These are phyloP conservation scores for Aspergillus cejpii DNA, from an alignment of 2,329 filamentous ascomycete genomes.

Conservation along the genomic window DNA sequence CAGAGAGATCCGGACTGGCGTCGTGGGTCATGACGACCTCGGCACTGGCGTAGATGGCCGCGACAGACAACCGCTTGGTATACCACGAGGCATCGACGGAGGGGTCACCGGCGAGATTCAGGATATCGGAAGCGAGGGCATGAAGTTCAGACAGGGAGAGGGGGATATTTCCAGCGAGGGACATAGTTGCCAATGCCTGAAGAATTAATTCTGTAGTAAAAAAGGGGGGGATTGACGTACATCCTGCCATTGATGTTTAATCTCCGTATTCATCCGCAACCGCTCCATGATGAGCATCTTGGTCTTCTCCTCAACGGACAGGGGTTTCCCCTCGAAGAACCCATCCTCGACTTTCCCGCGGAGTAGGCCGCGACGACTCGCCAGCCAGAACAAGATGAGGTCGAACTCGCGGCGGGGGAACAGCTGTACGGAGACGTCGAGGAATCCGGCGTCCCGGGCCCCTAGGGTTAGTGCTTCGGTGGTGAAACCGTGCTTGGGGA, in stretches of 20 bases:
- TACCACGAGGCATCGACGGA: constrained; percentile 88
- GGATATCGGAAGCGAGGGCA: constrained; percentile 82
- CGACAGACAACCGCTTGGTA: constrained; percentile 58
- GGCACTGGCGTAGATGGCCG: constrained; percentile 64
- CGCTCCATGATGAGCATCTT: constrained; percentile 68
- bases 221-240: constrained; percentile 44
- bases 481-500: constrained; percentile 79
- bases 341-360: constrained; percentile 32
- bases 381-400: constrained; percentile 54
- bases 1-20: constrained; percentile 60
- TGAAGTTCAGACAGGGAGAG: constrained; percentile 72
- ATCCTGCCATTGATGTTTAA: constrained; percentile 80
- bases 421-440: constrained; percentile 76
- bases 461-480: constrained; percentile 65
- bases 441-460: constrained; percentile 75
- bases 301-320: constrained; percentile 57
- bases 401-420: constrained; percentile 75
- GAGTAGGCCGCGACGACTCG: constrained; percentile 35
- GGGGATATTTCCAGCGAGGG: constrained; percentile 70
- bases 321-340: constrained; percentile 23
- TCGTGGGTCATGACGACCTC: constrained; percentile 96
- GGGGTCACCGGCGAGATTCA: constrained; percentile 74
- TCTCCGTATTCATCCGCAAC: constrained; percentile 63
- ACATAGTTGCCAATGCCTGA: constrained; percentile 84
- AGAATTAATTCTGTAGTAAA: not conserved